Evolutionary conservation across 371 early-diverging fungal genomes (phyloP), one percentile per base, ranked within the genome.

Genomic region (Mucor plumbeus): DNA sequence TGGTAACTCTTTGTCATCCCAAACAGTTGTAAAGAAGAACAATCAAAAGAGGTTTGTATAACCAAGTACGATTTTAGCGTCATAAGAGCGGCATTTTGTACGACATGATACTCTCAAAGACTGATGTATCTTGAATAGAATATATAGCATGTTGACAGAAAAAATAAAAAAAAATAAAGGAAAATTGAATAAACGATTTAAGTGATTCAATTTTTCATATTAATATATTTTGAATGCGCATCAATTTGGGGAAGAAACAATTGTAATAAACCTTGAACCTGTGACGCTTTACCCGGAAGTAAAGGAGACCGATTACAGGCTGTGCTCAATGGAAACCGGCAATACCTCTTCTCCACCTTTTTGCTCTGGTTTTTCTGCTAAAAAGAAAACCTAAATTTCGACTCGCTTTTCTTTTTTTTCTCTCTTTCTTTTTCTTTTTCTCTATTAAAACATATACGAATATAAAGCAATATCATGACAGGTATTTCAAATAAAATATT

Each of bases 271-370:
- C 7, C 8, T 47, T 47, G 47, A 47, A 47, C 47, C 47, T 47
- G 47, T 47, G 47, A 47, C 47, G 47, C n/a, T 47, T 47, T 47
- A 47, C 47, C 47, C 47, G 47, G 47, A 47, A 47, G 47, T 17
- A 15, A 17, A 44, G 17, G 44, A 17, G 44, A 17, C 44, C 44
- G 44, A 47, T 47, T 47, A 47, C 19, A 47, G 47, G 47, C 47
- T 47, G 47, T 47, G 47, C 17, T 47, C 47, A 19, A 47, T 47
- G 47, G 47, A n/a, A 47, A 47, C 47, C 47, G 47, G 47, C 47
- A 47, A 47, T 47, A 47, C 47, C 47, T 47, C 47, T 47, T 19
- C 47, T 47, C 47, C 47, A 47, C 19, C 47, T 10, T 8, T 19
- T 47, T 17, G 4, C 47, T 43, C 43, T 43, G 7, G 15, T 44